phyloP scores from a whole-genome alignment of 2,329 filamentous ascomycete genomes.

The Cladophialophora chaetospira region DNA sequence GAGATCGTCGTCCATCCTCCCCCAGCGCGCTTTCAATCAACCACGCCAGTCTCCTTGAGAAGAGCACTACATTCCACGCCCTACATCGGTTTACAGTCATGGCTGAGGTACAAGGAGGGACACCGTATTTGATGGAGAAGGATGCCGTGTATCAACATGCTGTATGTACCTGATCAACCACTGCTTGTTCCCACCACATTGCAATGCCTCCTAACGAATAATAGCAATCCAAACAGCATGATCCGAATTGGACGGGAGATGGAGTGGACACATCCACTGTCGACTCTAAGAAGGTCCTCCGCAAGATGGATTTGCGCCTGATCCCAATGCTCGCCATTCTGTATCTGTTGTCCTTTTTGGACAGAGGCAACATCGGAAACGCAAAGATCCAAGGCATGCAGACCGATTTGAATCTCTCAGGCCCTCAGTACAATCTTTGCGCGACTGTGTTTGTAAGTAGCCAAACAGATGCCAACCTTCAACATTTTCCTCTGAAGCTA shows the following conservation, averaged over 20 bases:
- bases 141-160: constrained; percentile 2
- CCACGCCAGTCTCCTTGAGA: background rate
- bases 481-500: background rate
- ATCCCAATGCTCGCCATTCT: constrained; percentile 44
- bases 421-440: constrained; percentile 46
- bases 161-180: background rate
- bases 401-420: constrained; percentile 52
- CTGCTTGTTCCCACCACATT: background rate
- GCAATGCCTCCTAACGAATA: background rate
- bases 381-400: constrained; percentile 67
- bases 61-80: background rate
- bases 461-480: too few relatives aligned
- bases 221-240: constrained; percentile 21
- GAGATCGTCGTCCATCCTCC: background rate
- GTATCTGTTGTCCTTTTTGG: constrained; percentile 70
- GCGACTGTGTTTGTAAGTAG: constrained; percentile 59
- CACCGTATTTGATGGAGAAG: constrained; percentile 1
- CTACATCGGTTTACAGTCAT: background rate
- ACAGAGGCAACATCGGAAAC: constrained; percentile 72
- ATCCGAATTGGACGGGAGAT: constrained; percentile 24
- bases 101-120: constrained; percentile 1
- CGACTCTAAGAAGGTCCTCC: constrained; percentile 18
- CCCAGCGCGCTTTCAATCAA: background rate
- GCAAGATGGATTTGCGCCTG: constrained; percentile 44
- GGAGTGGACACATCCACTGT: constrained; percentile 21